Base-by-base conservation (phyloP, 83 land plant genomes). In the Thuja plicata region DNA sequence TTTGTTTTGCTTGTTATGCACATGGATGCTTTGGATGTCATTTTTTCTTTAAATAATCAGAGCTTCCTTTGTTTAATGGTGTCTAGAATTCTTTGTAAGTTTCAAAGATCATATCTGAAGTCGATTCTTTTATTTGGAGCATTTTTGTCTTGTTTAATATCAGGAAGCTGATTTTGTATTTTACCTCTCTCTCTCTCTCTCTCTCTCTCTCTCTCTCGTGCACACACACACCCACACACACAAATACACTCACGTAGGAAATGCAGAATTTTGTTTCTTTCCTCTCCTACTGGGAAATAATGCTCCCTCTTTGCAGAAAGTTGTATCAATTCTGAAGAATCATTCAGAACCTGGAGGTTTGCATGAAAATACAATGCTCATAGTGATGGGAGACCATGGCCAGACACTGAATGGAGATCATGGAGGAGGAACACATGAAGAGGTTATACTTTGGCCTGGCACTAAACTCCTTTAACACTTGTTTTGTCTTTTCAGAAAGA, bases 381-480 rank as follows among this genome's bases (percentile, higher is more conserved):
- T 98, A 82, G 99, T 98, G 71, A 93, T 98, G 98, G 99, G 99
- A 13, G 99, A 97, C 89, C 99, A 98, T 93, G 99, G 99, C 8
- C 99, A 98, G 93, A 98, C 99, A 35, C 41, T 95, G 88, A 94
- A 97, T 96, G 99, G 99, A 87, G 99, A 98, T 91, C 99, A 97
- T 92, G 99, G 99, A 88, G 99, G 99, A 85, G 99, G 99, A 84
- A 98, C 95, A 81, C 21, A 98, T 85, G 99, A 98, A 92, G 99
- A 98, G 98, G 99, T 98, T 30, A 27, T 73, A 34, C 73, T 89
- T 73, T 48, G 32, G 27, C 50, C 35, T 5, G 30, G 32, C 57
- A 7, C 38, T 17, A 52, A 5, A 38, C 55, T 10, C 74, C 52
- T 87, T 78, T 4, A 38, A 11, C 13, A 16, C 27, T n/a, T 34